Evolutionary conservation across 1,284 basidiomycete species (phyloP).

Genomic region (Chalciporus sp.): DNA sequence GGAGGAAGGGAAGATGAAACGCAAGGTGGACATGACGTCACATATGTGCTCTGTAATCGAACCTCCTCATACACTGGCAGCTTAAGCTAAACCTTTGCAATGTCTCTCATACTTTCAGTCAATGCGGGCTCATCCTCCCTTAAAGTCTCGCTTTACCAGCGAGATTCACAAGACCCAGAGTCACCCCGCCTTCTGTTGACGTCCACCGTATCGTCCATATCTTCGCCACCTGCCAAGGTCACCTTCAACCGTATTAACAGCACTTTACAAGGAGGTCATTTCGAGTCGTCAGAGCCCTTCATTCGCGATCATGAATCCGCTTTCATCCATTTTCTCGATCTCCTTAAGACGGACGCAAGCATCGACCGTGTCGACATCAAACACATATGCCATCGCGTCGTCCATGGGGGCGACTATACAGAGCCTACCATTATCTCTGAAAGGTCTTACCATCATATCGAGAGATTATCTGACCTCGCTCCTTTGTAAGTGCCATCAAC

Average conservation of each 20-base stretch:
- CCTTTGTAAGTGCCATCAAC: conserved; percentile 60
- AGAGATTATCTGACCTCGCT: conserved; percentile 76
- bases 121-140: conserved; percentile 79
- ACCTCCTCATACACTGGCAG: too few species aligned
- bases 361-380: conserved; percentile 51
- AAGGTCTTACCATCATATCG: conserved; percentile 68
- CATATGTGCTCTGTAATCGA: too few species aligned
- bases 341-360: conserved; percentile 44
- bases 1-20: too few species aligned
- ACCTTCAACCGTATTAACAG: conserved; percentile 41
- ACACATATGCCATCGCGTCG: conserved; percentile 72
- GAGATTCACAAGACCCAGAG: conserved; percentile 20
- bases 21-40: too few species aligned
- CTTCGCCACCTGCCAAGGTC: conserved; percentile 55
- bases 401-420: conserved; percentile 80
- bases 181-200: conserved; percentile 49
- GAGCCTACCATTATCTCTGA: conserved; percentile 69
- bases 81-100: conserved; percentile 5
- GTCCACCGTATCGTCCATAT: conserved; percentile 58
- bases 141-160: conserved; percentile 68
- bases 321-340: conserved; percentile 62
- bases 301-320: conserved; percentile 62
- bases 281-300: conserved; percentile 41
- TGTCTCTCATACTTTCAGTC: conserved; percentile 56
- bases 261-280: conserved; percentile 17